These are phyloP conservation scores for Paecilomyces sp. DNA, from an alignment of 2,329 filamentous ascomycete species.

Conservation along the genomic window DNA sequence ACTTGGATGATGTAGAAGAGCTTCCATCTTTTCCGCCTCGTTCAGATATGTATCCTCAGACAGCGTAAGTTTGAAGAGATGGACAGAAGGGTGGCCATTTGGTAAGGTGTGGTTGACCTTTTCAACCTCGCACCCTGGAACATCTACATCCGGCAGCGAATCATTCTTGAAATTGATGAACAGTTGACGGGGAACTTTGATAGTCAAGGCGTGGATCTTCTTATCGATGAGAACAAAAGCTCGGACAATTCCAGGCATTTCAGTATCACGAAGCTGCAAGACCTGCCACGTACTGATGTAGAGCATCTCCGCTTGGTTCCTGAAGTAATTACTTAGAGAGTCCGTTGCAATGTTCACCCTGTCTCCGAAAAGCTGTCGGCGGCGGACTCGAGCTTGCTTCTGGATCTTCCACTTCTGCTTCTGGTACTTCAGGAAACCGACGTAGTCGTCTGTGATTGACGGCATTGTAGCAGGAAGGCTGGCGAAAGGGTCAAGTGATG, in stretches of 20 bases:
- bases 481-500: conserved; percentile 70
- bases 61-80: conserved; percentile 91
- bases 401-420: conserved; percentile 99
- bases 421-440: conserved; percentile 83
- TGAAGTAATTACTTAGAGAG: conserved; percentile 65
- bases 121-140: conserved; percentile 79
- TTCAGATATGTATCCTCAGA: conserved; percentile 80
- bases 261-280: conserved; percentile 74
- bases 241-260: conserved; percentile 75
- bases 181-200: conserved; percentile 81
- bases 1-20: conserved; percentile 83
- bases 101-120: conserved; percentile 90
- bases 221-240: conserved; percentile 90
- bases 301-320: conserved; percentile 82
- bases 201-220: conserved; percentile 80
- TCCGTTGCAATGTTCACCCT: conserved; percentile 56
- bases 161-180: conserved; percentile 87
- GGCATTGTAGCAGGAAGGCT: conserved; percentile 79
- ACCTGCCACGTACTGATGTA: conserved; percentile 96
- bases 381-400: conserved; percentile 75
- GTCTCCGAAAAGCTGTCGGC: conserved; percentile 90
- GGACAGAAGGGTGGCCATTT: conserved; percentile 87
- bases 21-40: conserved; percentile 72
- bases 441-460: conserved; percentile 75
- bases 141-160: conserved; percentile 79